Conservation (phyloP, 2,329 filamentous ascomycete genomes). For the Bipolaris sorokiniana region DNA sequence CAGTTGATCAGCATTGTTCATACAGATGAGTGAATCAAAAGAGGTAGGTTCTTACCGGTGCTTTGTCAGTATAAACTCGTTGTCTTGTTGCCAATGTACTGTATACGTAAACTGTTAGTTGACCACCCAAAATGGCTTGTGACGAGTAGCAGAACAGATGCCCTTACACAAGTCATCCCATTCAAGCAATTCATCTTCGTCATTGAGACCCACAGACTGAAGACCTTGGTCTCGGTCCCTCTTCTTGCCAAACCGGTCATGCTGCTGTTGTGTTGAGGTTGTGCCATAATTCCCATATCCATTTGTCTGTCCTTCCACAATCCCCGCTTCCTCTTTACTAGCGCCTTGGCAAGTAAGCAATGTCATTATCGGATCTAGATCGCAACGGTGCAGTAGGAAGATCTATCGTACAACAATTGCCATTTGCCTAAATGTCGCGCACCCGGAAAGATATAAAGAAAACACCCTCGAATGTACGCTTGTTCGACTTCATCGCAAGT, state of each 20-base stretch:
- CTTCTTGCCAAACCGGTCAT: background rate
- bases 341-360: slow-evolving; percentile 9
- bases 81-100: slow-evolving; percentile 15
- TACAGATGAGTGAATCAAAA: background rate
- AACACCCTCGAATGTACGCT: background rate
- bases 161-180: slow-evolving; percentile 13
- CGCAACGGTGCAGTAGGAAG: background rate
- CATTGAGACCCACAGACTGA: background rate
- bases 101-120: background rate
- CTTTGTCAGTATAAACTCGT: slow-evolving; percentile 11
- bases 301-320: slow-evolving; percentile 1
- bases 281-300: background rate
- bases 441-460: background rate
- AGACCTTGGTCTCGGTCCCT: background rate
- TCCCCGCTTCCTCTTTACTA: slow-evolving; percentile 5
- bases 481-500: background rate
- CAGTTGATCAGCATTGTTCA: background rate
- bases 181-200: background rate
- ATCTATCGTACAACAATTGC: background rate
- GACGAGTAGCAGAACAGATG: background rate
- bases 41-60: background rate
- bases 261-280: background rate
- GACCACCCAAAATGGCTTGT: no score
- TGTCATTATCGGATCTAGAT: slow-evolving; percentile 5
- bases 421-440: background rate